Evolutionary conservation across 495 filamentous ascomycete species (phyloP).

Genomic region (Talaromyces thailandensis): DNA sequence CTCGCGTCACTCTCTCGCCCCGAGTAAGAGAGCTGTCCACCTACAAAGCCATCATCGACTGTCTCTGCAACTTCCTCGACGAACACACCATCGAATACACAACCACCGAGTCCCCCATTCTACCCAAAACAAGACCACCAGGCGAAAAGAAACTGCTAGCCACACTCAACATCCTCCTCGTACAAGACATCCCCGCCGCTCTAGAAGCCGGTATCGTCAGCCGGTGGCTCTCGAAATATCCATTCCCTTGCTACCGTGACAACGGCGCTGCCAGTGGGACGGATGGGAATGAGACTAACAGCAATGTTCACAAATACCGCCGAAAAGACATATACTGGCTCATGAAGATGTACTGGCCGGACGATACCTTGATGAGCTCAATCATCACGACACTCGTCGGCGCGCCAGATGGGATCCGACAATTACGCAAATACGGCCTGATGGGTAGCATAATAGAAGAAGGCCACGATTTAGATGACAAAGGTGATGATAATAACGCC

Average conservation of each 20-base stretch:
- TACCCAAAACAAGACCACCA: slow-evolving; percentile 34
- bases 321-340: slow-evolving; percentile 32
- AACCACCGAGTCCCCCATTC: slow-evolving; percentile 29
- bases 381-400: slow-evolving; percentile 29
- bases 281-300: neutral
- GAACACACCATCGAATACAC: slow-evolving; percentile 30
- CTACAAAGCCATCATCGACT: slow-evolving; percentile 34
- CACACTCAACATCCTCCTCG: slow-evolving; percentile 29
- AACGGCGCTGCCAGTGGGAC: neutral
- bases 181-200: slow-evolving; percentile 27
- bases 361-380: slow-evolving; percentile 35
- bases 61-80: slow-evolving; percentile 39
- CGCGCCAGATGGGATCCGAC: slow-evolving; percentile 25
- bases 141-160: slow-evolving; percentile 34
- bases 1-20: slow-evolving; percentile 29
- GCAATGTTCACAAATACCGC: slow-evolving; percentile 23
- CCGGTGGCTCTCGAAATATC: slow-evolving; percentile 41
- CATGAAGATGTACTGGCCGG: slow-evolving; percentile 39
- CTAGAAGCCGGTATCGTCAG: slow-evolving; percentile 36
- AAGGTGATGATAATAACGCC: slow-evolving; percentile 28
- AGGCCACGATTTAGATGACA: slow-evolving; percentile 9
- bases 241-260: slow-evolving; percentile 29
- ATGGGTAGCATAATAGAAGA: slow-evolving; percentile 36
- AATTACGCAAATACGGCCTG: slow-evolving; percentile 35
- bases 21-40: slow-evolving; percentile 29